Evolutionary conservation across 805 yeast species (phyloP).

Genomic region (Sugiyamaella chiloensis): DNA sequence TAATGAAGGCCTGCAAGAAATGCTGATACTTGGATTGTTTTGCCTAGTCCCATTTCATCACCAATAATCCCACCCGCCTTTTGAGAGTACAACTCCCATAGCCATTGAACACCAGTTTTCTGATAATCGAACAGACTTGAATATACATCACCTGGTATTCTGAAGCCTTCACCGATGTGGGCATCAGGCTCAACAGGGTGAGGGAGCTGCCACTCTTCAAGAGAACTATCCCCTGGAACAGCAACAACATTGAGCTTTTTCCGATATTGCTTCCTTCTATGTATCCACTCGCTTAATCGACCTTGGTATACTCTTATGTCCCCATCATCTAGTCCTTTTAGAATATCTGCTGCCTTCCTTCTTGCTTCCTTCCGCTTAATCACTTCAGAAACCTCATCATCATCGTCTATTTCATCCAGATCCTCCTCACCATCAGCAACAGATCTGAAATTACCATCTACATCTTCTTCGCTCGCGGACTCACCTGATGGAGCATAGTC

Average conservation of each 20-base stretch:
- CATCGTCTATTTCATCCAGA: slow-evolving; percentile 29
- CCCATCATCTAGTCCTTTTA: slow-evolving; percentile 69
- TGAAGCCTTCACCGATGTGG: slow-evolving; percentile 61
- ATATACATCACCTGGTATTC: slow-evolving; percentile 86
- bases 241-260: slow-evolving; percentile 21
- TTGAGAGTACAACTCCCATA: slow-evolving; percentile 89
- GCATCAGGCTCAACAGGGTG: slow-evolving; percentile 81
- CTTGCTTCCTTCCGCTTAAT: slow-evolving; percentile 24
- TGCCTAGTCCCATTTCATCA: slow-evolving; percentile 98
- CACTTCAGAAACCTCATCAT: slow-evolving; percentile 24
- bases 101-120: slow-evolving; percentile 96
- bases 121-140: slow-evolving; percentile 88
- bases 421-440: slow-evolving; percentile 23
- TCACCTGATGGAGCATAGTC: not conserved
- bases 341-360: not conserved
- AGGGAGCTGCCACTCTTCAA: slow-evolving; percentile 63
- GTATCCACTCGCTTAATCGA: slow-evolving; percentile 60
- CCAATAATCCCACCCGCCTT: slow-evolving; percentile 93
- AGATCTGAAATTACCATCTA: too few relatives aligned
- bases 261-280: slow-evolving; percentile 48
- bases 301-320: slow-evolving; percentile 60
- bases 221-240: slow-evolving; percentile 22
- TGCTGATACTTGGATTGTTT: slow-evolving; percentile 88
- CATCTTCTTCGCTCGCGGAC: not conserved
- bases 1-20: slow-evolving; percentile 89